Evolutionary conservation across 106 monocot species (phyloP).

Genomic region (Phalaenopsis equestris): DNA sequence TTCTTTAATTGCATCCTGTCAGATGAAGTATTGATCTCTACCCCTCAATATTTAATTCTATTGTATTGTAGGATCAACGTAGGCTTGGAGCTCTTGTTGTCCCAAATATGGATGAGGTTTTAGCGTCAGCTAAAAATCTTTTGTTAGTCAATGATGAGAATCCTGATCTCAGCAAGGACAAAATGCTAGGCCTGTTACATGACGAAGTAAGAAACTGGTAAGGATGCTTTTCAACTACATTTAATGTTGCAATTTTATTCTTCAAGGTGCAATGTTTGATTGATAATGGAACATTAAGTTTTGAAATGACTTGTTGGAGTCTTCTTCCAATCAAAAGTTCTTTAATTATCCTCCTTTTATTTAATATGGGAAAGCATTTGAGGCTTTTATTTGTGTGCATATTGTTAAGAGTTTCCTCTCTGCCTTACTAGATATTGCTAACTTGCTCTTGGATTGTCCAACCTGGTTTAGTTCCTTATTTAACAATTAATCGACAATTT

Average conservation of each 20-base stretch:
- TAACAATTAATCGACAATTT: too few relatives aligned
- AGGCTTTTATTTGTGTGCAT: too few relatives aligned
- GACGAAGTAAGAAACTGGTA: slow-evolving; percentile 67
- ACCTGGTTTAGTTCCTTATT: too few relatives aligned
- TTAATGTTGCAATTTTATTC: neutral
- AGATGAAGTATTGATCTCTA: neutral
- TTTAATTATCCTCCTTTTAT: too few relatives aligned
- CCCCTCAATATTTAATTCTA: neutral
- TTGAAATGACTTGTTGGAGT: too few relatives aligned
- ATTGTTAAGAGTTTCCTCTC: too few relatives aligned
- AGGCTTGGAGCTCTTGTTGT: slow-evolving; percentile 83
- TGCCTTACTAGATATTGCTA: too few relatives aligned
- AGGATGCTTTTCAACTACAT: neutral
- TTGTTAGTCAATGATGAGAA: slow-evolving; percentile 10
- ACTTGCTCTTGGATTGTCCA: too few relatives aligned
- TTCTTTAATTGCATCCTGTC: neutral
- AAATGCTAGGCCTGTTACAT: slow-evolving; percentile 45
- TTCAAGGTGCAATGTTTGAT: neutral
- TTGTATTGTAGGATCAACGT: slow-evolving; percentile 60
- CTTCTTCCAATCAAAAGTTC: too few relatives aligned
- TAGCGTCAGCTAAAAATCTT: slow-evolving; percentile 21
- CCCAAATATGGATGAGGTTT: slow-evolving; percentile 72
- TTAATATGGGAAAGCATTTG: too few relatives aligned
- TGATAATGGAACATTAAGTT: neutral
- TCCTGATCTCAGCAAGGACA: slow-evolving; percentile 31